phyloP scores from a whole-genome alignment of 805 yeast genomes.

The Huiozyma sinensis region DNA sequence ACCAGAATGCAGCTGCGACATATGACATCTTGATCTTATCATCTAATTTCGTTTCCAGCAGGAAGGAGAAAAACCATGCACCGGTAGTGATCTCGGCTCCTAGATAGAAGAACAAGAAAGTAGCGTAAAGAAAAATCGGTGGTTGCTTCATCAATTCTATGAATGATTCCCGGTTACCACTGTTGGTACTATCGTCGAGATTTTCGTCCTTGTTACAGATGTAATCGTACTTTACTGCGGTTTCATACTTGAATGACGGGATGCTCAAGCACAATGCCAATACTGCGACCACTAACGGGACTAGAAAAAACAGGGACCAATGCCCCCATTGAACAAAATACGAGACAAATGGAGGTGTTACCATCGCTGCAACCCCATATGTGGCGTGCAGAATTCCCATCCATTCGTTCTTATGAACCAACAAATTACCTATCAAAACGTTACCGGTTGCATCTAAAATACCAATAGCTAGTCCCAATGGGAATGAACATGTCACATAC shows the following conservation, averaged over 20 bases:
- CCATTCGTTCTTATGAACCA: constrained; percentile 41
- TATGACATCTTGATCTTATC: constrained; percentile 41
- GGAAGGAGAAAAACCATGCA: constrained; percentile 60
- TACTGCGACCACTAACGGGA: constrained; percentile 32
- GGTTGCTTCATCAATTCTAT: constrained; percentile 21
- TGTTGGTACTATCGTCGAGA: constrained; percentile 5
- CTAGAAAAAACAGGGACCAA: constrained; percentile 21
- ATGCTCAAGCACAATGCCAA: constrained; percentile 21
- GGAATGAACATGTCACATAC: constrained; percentile 20
- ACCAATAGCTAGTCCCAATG: constrained; percentile 28
- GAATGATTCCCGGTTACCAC: constrained; percentile 3
- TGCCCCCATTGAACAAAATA: constrained; percentile 23
- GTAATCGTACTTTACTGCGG: constrained; percentile 28
- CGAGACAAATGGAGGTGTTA: constrained; percentile 57
- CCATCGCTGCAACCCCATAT: constrained; percentile 64
- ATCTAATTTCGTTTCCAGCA: constrained; percentile 44
- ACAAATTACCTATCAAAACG: constrained; percentile 24
- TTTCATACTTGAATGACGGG: constrained; percentile 39
- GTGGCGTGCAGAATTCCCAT: constrained; percentile 57
- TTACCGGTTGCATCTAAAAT: constrained; percentile 26
- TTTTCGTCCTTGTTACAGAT: constrained; percentile 8
- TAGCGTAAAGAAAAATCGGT: constrained; percentile 38
- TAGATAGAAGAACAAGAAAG: constrained; percentile 49
- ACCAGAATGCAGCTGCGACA: constrained; percentile 63
- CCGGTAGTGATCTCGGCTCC: constrained; percentile 64